Base-by-base conservation (phyloP, 495 filamentous ascomycete species). In the Podospora anserina region DNA sequence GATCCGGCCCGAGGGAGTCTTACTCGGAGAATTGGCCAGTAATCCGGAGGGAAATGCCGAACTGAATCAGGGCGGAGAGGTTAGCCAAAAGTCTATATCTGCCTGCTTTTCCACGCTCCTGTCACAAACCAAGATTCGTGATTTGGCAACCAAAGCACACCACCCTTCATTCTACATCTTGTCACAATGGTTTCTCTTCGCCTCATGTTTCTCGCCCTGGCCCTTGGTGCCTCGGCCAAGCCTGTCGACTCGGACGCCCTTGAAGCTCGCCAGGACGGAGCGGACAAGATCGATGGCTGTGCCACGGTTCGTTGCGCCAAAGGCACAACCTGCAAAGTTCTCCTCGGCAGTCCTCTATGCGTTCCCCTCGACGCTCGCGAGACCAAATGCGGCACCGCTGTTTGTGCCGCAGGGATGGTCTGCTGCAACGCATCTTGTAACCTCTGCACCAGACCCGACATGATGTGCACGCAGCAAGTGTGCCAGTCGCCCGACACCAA, bases 361-460 rank as follows among this genome's bases (percentile, higher is more conserved):
- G 63, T 71, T 11, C 61, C 64, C 20, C 57, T 60, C 18, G 19
- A 19, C 18, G 44, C 63, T n/a, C 19, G 65, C 15, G 59, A 18
- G 16, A 27, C 20, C 16, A 32, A 28, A n/a, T 58, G 55, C 55
- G 55, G 55, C 55, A 65, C 63, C 1, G 68, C 32, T 0, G 57
- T 66, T 5, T 76, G 74, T 49, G 32, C 67, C 0, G 27, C 34
- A 16, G 74, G 74, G 0, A 11, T 58, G 30, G 49, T 16, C 16
- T 76, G 74, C 69, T 76, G 74, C 65, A 76, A 76, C 39, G 28
- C 70, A 34, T 68, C 66, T n/a, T 75, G 74, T 44, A 66, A 67
- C 4, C 53, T 71, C 1, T 76, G 74, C 65, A 44, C 44, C 32
- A 66, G 68, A 62, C 70, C 72, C 15, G 72, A 71, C 23, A 66